Conservation (phyloP, 164 flowering plant genomes). For the Chloranthus sessilifolius region DNA sequence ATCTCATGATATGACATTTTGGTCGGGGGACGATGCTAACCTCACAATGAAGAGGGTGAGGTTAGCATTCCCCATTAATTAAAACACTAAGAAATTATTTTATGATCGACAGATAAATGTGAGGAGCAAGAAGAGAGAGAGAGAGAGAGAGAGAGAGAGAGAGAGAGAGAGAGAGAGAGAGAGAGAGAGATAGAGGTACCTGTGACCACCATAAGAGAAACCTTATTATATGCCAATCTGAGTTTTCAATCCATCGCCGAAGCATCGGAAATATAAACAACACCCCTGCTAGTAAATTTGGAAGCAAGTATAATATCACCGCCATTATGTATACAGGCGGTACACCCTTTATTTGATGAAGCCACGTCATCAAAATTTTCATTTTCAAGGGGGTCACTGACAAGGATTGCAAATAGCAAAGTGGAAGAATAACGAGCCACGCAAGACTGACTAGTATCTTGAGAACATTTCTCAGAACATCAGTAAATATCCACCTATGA, state of each 20-base stretch:
- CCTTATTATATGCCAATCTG: slow-evolving; percentile 84
- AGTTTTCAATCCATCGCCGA: slow-evolving; percentile 95
- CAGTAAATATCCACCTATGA: slow-evolving; percentile 79
- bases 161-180: too few relatives aligned
- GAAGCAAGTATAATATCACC: slow-evolving; percentile 66
- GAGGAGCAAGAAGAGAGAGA: too few relatives aligned
- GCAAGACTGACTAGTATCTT: slow-evolving; percentile 72
- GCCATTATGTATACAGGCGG: slow-evolving; percentile 79
- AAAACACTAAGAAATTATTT: too few relatives aligned
- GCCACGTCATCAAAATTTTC: slow-evolving; percentile 34
- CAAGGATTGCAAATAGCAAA: slow-evolving; percentile 49
- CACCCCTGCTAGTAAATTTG: slow-evolving; percentile 68
- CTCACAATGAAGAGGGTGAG: too few relatives aligned
- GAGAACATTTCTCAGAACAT: slow-evolving; percentile 71
- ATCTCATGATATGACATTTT: too few relatives aligned
- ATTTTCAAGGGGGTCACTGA: slow-evolving; percentile 32
- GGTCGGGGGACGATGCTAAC: too few relatives aligned
- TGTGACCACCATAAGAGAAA: slow-evolving; percentile 99
- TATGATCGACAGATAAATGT: too few relatives aligned
- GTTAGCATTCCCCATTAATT: too few relatives aligned
- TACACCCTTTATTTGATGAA: slow-evolving; percentile 53
- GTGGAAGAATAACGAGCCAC: slow-evolving; percentile 75
- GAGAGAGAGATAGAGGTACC: slow-evolving; percentile 36
- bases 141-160: neutral
- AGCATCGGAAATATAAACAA: slow-evolving; percentile 92